Conservation (phyloP, 2,329 filamentous ascomycete species). For the Fonsecaea nubica region DNA sequence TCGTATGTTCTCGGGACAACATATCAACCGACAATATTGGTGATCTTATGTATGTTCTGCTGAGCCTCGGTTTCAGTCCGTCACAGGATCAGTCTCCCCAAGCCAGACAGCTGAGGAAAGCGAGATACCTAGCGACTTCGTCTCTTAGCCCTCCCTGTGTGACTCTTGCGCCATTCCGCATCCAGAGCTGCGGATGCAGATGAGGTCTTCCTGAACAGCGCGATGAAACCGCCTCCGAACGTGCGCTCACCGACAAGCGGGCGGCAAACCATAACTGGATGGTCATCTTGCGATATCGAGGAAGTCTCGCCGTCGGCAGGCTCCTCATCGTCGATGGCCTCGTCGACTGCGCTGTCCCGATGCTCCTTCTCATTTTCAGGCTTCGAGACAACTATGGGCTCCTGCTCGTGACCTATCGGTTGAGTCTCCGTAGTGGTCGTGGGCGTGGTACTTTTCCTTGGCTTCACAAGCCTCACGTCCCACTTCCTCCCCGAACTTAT, state of each 20-base stretch:
- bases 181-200: slow-evolving; percentile 17
- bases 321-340: background rate
- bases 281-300: slow-evolving; percentile 27
- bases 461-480: slow-evolving; percentile 53
- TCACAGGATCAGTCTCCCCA: background rate
- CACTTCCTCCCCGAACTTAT: slow-evolving; percentile 56
- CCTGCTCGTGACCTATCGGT: background rate
- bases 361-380: background rate
- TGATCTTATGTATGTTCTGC: background rate
- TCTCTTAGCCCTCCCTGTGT: slow-evolving; percentile 31
- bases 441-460: slow-evolving; percentile 17
- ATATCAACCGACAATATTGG: too few species aligned
- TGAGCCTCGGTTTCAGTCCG: background rate
- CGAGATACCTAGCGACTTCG: slow-evolving; percentile 17
- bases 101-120: background rate
- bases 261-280: slow-evolving; percentile 58
- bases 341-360: background rate
- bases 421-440: background rate
- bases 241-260: slow-evolving; percentile 58
- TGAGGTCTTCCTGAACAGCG: slow-evolving; percentile 52
- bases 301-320: background rate
- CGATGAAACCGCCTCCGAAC: slow-evolving; percentile 60
- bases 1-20: too few species aligned
- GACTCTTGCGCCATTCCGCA: slow-evolving; percentile 24
- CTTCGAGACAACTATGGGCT: background rate